A percentile compares a stretch with the other conserved stretches of the same genome.
phyloP scores from a whole-genome alignment of 1,139 yeast species.

The Taphrina wiesneri region DNA sequence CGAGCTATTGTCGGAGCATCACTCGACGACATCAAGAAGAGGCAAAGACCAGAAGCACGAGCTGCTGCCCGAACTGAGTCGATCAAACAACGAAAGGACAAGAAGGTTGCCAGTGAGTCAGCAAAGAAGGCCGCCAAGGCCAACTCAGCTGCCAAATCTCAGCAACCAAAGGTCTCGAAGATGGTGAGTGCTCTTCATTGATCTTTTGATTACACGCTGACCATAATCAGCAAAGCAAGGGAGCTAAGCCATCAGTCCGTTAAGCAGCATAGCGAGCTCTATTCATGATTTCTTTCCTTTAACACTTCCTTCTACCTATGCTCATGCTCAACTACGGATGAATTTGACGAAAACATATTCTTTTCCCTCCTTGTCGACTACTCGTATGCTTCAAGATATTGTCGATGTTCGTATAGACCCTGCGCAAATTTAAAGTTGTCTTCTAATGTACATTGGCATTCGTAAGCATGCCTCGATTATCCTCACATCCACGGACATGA shows the following conservation, averaged over 20 bases:
- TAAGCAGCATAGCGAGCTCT: constrained; percentile 26
- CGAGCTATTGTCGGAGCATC: constrained; percentile 99
- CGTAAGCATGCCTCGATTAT: neutral
- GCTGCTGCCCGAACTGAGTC: constrained; percentile 95
- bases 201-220: neutral
- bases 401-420: neutral
- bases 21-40: constrained; percentile 96
- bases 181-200: constrained; percentile 41
- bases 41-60: constrained; percentile 97
- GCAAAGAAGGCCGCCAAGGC: constrained; percentile 87
- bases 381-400: too few species aligned
- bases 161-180: constrained; percentile 59
- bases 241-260: constrained; percentile 14
- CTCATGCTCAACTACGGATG: neutral
- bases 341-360: neutral
- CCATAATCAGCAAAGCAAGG: constrained; percentile 11
- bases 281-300: constrained; percentile 11
- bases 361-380: neutral
- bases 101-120: constrained; percentile 88
- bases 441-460: neutral
- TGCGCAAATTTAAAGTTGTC: neutral
- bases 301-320: neutral
- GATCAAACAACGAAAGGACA: constrained; percentile 88
- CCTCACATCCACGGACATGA: neutral
- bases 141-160: constrained; percentile 70